phyloP scores from a whole-genome alignment of 225 moss, liverwort and hornwort species.

The Rhytidiadelphus loreus region DNA sequence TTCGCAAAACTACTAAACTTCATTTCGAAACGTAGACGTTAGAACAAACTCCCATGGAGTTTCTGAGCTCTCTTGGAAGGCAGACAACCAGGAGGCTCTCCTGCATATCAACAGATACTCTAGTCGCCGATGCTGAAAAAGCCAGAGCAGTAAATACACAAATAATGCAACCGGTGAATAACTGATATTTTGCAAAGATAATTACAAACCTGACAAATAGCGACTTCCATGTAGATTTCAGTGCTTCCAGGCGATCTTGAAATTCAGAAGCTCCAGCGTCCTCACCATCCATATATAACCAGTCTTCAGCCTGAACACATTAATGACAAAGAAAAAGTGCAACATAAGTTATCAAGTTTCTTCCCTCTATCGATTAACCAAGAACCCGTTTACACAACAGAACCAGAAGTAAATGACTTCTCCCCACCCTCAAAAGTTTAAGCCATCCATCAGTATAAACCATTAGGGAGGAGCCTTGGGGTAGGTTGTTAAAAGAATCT shows the following conservation, averaged over 20 bases:
- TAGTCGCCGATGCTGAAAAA: not conserved
- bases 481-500: not conserved
- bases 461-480: not conserved
- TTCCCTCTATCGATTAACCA: not conserved
- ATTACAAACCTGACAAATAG: constrained; percentile 61
- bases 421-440: not conserved
- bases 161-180: not conserved
- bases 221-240: constrained; percentile 50
- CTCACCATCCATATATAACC: constrained; percentile 97
- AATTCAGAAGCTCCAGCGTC: constrained; percentile 67
- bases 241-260: constrained; percentile 42
- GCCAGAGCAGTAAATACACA: not conserved
- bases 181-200: not conserved
- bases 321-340: not conserved
- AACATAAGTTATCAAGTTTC: not conserved
- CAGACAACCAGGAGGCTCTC: not conserved
- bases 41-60: not conserved
- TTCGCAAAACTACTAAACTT: not conserved
- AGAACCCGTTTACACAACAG: not conserved
- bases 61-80: not conserved
- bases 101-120: not conserved
- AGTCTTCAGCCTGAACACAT: constrained; percentile 76
- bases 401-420: not conserved
- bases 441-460: not conserved
- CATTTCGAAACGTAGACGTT: not conserved